Percentiles rank a stretch among this genome's conserved stretches.
Evolutionary conservation across 2,329 filamentous ascomycete genomes (phyloP).

Genomic region (Pseudogymnoascus sp.): DNA sequence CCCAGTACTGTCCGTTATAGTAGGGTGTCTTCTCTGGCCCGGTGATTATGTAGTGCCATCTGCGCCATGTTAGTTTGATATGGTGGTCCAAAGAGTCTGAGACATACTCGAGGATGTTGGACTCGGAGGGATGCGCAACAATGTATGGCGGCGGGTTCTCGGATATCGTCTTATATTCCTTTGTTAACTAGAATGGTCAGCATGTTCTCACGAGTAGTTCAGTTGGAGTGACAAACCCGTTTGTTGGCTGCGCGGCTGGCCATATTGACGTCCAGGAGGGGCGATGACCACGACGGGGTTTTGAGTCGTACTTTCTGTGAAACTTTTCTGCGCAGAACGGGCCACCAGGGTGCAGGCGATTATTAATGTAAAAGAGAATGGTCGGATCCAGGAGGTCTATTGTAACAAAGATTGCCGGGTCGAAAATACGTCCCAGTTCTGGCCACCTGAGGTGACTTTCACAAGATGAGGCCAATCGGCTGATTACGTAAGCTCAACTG

Average conservation of each 20-base stretch:
- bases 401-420: conserved; percentile 13
- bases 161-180: conserved; percentile 57
- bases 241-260: conserved; percentile 68
- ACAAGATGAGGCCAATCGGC: not conserved
- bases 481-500: conserved; percentile 1
- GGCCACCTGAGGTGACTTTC: not conserved
- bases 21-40: conserved; percentile 93
- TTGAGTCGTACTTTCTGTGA: not conserved
- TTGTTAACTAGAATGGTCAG: conserved; percentile 43
- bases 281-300: conserved; percentile 9
- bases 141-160: conserved; percentile 85
- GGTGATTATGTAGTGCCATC: conserved; percentile 93
- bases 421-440: conserved; percentile 17
- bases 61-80: conserved; percentile 29
- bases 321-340: not conserved
- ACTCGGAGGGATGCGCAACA: conserved; percentile 78
- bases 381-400: not conserved
- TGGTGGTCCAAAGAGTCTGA: not conserved
- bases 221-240: conserved; percentile 43
- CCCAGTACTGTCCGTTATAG: conserved; percentile 95
- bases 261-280: conserved; percentile 41
- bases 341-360: not conserved
- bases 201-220: conserved; percentile 18
- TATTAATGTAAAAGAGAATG: not conserved
- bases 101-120: conserved; percentile 79